These are phyloP conservation scores for Cairneyella variabilis DNA, from an alignment of 495 filamentous ascomycete genomes.

Conservation along the genomic window DNA sequence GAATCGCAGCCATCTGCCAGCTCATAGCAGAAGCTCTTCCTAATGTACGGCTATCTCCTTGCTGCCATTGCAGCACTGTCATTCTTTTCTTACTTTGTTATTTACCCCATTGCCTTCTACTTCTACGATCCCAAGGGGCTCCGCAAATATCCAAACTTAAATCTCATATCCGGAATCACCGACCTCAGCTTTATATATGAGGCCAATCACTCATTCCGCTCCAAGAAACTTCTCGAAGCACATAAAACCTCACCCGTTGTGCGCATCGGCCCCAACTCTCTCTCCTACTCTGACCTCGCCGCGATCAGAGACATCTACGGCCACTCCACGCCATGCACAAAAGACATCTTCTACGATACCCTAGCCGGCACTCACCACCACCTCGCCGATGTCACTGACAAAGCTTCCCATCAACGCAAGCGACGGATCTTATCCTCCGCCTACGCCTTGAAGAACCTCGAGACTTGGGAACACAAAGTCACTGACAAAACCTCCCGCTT, in stretches of 20 bases:
- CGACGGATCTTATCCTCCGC: no score
- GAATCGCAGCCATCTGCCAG: not conserved
- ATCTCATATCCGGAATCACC: constrained; percentile 40
- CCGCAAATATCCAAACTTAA: constrained; percentile 45
- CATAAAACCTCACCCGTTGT: constrained; percentile 45
- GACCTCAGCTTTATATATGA: constrained; percentile 42
- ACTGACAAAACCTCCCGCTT: no score
- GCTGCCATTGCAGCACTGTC: constrained; percentile 17
- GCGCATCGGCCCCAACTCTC: constrained; percentile 48
- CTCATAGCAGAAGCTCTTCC: not conserved
- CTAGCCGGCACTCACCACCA: no score
- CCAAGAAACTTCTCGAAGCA: constrained; percentile 34
- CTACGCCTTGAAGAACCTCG: no score
- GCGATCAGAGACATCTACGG: constrained; percentile 47
- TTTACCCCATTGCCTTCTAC: constrained; percentile 38
- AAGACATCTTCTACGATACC: no score
- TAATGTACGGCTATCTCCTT: constrained; percentile 14
- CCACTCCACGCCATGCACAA: no score
- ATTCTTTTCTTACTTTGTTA: constrained; percentile 37
- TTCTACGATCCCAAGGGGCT: constrained; percentile 47
- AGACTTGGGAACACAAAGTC: no score
- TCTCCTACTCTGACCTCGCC: constrained; percentile 41
- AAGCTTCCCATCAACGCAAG: no score
- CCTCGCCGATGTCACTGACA: no score
- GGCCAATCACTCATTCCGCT: constrained; percentile 40